Base-by-base conservation (phyloP, 1,284 basidiomycete genomes). In the Rhizoctonia solani region DNA sequence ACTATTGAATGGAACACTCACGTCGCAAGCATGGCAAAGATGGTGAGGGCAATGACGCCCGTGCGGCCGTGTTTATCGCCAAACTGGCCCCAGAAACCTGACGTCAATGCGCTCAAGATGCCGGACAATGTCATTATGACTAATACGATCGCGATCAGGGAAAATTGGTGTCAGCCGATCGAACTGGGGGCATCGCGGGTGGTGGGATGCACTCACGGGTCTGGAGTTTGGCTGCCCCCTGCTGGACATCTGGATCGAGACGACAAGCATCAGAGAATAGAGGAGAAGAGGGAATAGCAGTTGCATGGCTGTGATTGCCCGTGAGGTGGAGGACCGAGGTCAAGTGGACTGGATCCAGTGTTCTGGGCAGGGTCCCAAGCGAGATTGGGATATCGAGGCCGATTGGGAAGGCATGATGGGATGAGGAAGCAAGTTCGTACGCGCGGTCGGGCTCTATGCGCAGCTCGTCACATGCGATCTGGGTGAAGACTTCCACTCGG, bases 31-130 rank as follows among this genome's bases (percentile, higher is more conserved):
- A 93, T 76, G 3, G 93, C 92, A 19, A 88, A 71, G 3, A 89
- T 86, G 14, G 87, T 79, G 25, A 87, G 77, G 11, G 88, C 85
- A 63, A 96, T 83, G 34, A 95, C 87, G 52, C 81, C 83, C 3
- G 86, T 90, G 29, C 94, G 83, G 9, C 94, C 94, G 68, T 88
- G 77, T 19, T 86, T 81, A 74, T 95, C 92, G 6, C 91, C 87
- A 50, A 89, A 88, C 68, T 85, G 84, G 39, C 91, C 91, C 94
- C 94, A 97, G 83, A 87, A 93, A 8, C 90, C 91, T 6, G 56
- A 47, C 0, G 91, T 93, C 34, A 95, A 76, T 0, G 90, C 92
- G 3, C 89, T 89, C 3, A 95, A 81, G 4, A 87, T 73, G n/a
- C 94, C 94, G 83, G 89, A 88, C 4, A 83, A 87, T 4, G 88